phyloP scores from a whole-genome alignment of 805 yeast species.

The Candida coquimbonensis region DNA sequence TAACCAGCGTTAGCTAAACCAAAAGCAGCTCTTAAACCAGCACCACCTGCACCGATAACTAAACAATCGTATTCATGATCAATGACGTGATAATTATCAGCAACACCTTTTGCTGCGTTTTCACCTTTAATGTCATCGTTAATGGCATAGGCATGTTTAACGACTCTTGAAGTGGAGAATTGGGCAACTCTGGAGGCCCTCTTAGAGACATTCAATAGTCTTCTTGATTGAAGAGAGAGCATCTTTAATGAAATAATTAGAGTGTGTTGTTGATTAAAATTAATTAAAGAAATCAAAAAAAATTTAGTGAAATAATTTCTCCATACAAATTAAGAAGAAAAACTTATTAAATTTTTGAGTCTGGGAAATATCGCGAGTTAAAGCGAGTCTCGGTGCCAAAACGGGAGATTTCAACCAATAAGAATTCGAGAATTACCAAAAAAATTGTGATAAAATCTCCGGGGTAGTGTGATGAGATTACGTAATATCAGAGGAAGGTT shows the following conservation, averaged over 20 bases:
- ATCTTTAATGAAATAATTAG: constrained; percentile 3
- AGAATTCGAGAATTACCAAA: background rate
- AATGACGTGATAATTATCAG: constrained; percentile 78
- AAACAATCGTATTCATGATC: constrained; percentile 98
- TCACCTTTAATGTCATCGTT: constrained; percentile 40
- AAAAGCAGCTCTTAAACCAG: constrained; percentile 97
- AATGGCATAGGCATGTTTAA: constrained; percentile 24
- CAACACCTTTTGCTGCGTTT: constrained; percentile 46
- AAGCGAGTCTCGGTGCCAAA: constrained; percentile 5
- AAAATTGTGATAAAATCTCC: background rate
- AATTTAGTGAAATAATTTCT: background rate
- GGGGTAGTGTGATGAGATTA: background rate
- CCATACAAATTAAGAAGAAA: background rate
- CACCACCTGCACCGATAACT: constrained; percentile 99
- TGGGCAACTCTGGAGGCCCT: constrained; percentile 7
- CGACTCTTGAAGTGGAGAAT: constrained; percentile 19
- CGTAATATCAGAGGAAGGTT: background rate
- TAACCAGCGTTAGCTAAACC: constrained; percentile 96
- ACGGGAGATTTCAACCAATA: background rate
- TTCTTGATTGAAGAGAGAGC: constrained; percentile 22
- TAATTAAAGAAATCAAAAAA: too few species aligned
- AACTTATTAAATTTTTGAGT: background rate
- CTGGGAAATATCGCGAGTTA: too few species aligned
- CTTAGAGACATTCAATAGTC: constrained; percentile 8
- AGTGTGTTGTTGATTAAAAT: background rate